Conservation (phyloP, 2,329 filamentous ascomycete genomes). For the Cladophialophora carrionii region DNA sequence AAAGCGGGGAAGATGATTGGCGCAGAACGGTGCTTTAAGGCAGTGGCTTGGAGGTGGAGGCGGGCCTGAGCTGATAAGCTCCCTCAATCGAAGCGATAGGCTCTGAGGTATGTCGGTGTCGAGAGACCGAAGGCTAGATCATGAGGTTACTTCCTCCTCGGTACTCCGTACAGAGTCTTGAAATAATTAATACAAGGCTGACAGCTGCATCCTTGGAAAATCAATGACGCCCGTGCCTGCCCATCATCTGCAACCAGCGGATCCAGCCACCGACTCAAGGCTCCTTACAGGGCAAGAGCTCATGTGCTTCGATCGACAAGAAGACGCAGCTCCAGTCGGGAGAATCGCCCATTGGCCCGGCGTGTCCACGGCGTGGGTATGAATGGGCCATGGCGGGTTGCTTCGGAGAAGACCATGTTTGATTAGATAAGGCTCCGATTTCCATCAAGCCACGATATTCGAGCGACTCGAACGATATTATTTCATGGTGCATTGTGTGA, state of each 20-base stretch:
- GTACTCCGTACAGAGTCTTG: background rate
- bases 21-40: background rate
- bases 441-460: background rate
- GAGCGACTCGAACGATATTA: background rate
- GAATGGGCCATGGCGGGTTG: conserved; percentile 11
- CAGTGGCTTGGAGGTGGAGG: background rate
- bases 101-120: conserved; percentile 6
- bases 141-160: background rate
- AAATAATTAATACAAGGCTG: conserved; percentile 1
- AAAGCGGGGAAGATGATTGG: conserved; percentile 20
- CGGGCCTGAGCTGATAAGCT: conserved; percentile 15
- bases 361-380: background rate
- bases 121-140: background rate
- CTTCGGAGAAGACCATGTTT: conserved; percentile 13
- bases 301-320: conserved; percentile 15
- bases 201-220: background rate
- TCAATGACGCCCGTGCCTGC: background rate
- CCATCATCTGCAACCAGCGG: background rate
- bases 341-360: conserved; percentile 15
- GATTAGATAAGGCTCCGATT: background rate
- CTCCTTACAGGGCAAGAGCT: conserved; percentile 1
- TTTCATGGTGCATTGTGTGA: background rate
- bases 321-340: background rate
- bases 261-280: conserved; percentile 1
- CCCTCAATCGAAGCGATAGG: background rate